phyloP scores from a whole-genome alignment of 331 rosid species.

The Rhamnella rubrinervis region DNA sequence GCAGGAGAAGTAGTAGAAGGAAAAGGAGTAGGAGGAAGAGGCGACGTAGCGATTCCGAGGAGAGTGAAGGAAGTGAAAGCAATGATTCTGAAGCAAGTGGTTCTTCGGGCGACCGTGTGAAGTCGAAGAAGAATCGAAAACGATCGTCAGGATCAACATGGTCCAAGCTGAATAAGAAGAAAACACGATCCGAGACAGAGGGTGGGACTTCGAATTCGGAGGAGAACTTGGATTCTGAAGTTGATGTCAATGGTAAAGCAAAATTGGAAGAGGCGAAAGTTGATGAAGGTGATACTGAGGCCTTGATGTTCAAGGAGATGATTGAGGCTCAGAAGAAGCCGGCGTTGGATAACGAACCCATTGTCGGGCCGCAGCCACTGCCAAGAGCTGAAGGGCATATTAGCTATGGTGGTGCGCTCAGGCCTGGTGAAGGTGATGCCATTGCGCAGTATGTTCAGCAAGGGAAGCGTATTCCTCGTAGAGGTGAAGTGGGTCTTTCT shows the following conservation, averaged over 20 bases:
- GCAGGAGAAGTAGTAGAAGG: conserved; percentile 38
- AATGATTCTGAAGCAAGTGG: conserved; percentile 27
- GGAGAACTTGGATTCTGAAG: conserved; percentile 43
- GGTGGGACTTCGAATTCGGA: conserved; percentile 36
- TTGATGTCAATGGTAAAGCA: conserved; percentile 33
- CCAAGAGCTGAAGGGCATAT: conserved; percentile 95
- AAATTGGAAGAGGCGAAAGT: conserved; percentile 35
- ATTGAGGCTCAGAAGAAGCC: conserved; percentile 75
- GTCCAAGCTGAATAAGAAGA: conserved; percentile 35
- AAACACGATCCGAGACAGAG: conserved; percentile 35
- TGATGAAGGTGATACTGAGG: conserved; percentile 51
- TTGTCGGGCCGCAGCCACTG: conserved; percentile 85
- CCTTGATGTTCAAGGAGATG: conserved; percentile 59
- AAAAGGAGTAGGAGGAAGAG: conserved; percentile 27
- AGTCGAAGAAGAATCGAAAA: conserved; percentile 37
- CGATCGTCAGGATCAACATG: conserved; percentile 23
- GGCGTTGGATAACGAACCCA: conserved; percentile 58
- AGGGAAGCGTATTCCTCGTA: conserved; percentile 93
- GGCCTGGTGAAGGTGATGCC: conserved; percentile 99
- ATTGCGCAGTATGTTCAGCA: conserved; percentile 93
- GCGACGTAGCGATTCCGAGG: conserved; percentile 16
- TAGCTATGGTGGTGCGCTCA: conserved; percentile 93
- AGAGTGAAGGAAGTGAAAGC: conserved; percentile 19
- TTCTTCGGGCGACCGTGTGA: conserved; percentile 24
- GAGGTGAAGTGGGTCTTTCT: conserved; percentile 98